These are phyloP conservation scores for Phytophthora pini DNA, from an alignment of 352 stramenopile species.

Conservation along the genomic window DNA sequence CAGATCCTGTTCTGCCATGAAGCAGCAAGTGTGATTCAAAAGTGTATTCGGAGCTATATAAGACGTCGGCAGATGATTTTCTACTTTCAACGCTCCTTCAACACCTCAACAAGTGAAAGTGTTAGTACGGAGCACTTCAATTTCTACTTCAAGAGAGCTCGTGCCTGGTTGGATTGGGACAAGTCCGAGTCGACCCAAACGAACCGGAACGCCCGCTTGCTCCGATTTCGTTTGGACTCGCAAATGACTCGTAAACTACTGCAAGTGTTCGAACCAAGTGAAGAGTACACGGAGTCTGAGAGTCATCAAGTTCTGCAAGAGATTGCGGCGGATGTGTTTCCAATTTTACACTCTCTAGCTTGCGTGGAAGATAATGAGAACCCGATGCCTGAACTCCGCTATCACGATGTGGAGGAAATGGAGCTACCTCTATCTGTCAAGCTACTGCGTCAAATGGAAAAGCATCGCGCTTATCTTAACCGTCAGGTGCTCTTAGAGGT, in stretches of 20 bases:
- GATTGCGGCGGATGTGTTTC: conserved; percentile 39
- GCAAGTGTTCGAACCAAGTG: conserved; percentile 36
- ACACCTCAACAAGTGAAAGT: background rate
- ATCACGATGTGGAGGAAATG: conserved; percentile 59
- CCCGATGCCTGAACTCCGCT: conserved; percentile 17
- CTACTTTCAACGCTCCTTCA: conserved; percentile 19
- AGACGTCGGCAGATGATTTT: conserved; percentile 34
- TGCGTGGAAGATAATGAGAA: conserved; percentile 26
- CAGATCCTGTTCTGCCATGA: conserved; percentile 33
- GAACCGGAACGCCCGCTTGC: background rate
- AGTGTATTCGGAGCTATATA: conserved; percentile 27
- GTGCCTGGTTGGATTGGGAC: conserved; percentile 47
- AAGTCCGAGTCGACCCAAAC: background rate
- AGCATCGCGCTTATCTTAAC: conserved; percentile 54
- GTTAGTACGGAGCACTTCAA: conserved; percentile 19
- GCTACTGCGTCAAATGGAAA: conserved; percentile 51
- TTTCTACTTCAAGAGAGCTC: conserved; percentile 52
- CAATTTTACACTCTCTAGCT: conserved; percentile 38
- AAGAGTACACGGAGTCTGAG: conserved; percentile 36
- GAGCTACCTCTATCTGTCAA: conserved; percentile 52
- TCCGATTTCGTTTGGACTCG: conserved; percentile 48
- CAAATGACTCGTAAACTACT: conserved; percentile 59
- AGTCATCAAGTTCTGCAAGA: conserved; percentile 40
- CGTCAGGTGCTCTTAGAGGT: conserved; percentile 41
- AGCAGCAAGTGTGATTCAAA: conserved; percentile 40